Evolutionary conservation across 257 asterid genomes (phyloP).

Genomic region (Solanum chaucha): DNA sequence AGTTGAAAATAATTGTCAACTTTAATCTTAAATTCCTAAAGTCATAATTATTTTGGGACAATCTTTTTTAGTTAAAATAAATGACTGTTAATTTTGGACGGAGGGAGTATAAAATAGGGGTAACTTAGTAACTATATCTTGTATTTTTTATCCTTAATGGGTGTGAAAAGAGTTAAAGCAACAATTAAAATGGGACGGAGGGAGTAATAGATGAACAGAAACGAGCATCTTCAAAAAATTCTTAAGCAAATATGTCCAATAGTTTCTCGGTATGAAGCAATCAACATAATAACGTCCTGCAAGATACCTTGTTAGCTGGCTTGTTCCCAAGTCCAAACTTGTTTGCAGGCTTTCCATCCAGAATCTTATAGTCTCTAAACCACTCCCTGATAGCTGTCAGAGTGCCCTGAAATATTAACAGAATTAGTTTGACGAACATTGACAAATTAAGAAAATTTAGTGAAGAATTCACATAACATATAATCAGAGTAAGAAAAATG

Average conservation of each 20-base stretch:
- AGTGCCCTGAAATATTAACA: constrained; percentile 52
- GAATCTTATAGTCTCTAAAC: constrained; percentile 98
- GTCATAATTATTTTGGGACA: not conserved
- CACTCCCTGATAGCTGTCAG: constrained; percentile 92
- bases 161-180: not conserved
- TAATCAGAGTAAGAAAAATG: not conserved
- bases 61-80: not conserved
- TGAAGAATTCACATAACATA: not conserved
- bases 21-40: not conserved
- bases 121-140: not conserved
- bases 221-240: not conserved
- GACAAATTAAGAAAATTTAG: not conserved
- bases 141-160: not conserved
- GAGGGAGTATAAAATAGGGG: not conserved
- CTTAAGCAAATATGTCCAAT: not conserved
- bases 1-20: not conserved
- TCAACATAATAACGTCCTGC: not conserved
- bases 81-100: not conserved
- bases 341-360: constrained; percentile 97
- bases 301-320: constrained; percentile 81
- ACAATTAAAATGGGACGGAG: not conserved
- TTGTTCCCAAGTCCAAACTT: constrained; percentile 87
- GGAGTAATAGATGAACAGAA: not conserved
- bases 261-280: not conserved
- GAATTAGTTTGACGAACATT: not conserved